phyloP scores from a whole-genome alignment of 495 filamentous ascomycete genomes.

The Daldinia decipiens region DNA sequence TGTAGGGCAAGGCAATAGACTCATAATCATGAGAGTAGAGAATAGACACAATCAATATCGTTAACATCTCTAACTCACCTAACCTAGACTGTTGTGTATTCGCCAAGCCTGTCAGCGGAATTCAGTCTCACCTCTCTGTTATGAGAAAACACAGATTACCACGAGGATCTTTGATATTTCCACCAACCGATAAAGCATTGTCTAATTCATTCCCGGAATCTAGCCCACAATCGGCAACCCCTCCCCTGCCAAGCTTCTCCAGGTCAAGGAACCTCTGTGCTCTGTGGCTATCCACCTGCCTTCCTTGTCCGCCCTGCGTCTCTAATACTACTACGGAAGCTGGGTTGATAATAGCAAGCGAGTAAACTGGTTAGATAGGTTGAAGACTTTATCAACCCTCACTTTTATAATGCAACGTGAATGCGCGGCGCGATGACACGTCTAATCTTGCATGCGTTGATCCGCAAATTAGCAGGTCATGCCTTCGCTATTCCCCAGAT shows the following conservation, averaged over 20 bases:
- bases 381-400: slow-evolving; percentile 26
- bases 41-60: not conserved
- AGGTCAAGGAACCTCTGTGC: slow-evolving; percentile 36
- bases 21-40: not conserved
- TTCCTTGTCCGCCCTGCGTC: slow-evolving; percentile 27
- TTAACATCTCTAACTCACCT: not conserved
- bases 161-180: slow-evolving; percentile 23
- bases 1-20: not conserved
- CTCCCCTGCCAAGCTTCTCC: slow-evolving; percentile 46
- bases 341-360: slow-evolving; percentile 26
- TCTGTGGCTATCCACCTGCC: slow-evolving; percentile 30
- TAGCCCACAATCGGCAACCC: slow-evolving; percentile 14
- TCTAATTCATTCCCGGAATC: slow-evolving; percentile 19
- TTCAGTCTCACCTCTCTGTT: slow-evolving; percentile 4
- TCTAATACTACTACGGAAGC: slow-evolving; percentile 39
- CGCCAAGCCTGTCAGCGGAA: not conserved
- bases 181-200: slow-evolving; percentile 38
- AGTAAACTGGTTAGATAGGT: slow-evolving; percentile 18
- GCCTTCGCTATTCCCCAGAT: slow-evolving; percentile 11
- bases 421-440: slow-evolving; percentile 33
- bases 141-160: slow-evolving; percentile 1
- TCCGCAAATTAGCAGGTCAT: slow-evolving; percentile 21
- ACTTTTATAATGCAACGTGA: slow-evolving; percentile 32
- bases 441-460: slow-evolving; percentile 40
- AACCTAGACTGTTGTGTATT: not conserved